Evolutionary conservation across 2,329 filamentous ascomycete species (phyloP).

Genomic region (Trichoderma sp.): DNA sequence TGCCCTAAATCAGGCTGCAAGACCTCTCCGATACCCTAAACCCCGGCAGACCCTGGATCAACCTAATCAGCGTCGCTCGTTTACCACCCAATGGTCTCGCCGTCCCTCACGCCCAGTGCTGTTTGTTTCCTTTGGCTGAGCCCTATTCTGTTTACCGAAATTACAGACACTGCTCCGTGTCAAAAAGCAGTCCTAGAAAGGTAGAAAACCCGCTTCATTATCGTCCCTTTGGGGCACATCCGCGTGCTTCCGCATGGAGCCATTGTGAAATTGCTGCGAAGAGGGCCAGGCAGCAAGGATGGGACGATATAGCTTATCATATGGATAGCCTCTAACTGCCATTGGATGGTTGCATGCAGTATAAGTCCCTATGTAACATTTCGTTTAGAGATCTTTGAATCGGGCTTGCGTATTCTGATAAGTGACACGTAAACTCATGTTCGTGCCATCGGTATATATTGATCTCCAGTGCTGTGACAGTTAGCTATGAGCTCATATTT

Average conservation of each 20-base stretch:
- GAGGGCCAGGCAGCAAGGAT: not conserved
- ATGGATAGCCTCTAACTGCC: not conserved
- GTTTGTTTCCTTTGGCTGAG: not conserved
- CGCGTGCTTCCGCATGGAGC: not conserved
- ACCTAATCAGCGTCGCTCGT: not conserved
- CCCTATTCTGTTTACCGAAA: not conserved
- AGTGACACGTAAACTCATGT: not conserved
- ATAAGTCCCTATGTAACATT: not conserved
- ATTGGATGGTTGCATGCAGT: too few species aligned
- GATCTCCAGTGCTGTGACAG: not conserved
- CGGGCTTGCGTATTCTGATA: too few species aligned
- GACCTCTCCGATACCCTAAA: not conserved
- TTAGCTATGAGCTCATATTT: not conserved
- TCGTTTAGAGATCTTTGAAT: not conserved
- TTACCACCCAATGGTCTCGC: too few species aligned
- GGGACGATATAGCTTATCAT: not conserved
- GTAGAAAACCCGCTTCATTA: not conserved
- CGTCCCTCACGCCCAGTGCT: not conserved
- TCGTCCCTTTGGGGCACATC: not conserved
- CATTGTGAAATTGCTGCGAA: not conserved
- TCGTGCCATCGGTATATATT: not conserved
- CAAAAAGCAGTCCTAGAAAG: not conserved
- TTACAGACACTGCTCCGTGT: not conserved
- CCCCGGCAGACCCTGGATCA: not conserved
- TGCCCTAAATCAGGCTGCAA: not conserved